phyloP scores from a whole-genome alignment of 192 early-diverging fungal species.

The Dispira parvispora region DNA sequence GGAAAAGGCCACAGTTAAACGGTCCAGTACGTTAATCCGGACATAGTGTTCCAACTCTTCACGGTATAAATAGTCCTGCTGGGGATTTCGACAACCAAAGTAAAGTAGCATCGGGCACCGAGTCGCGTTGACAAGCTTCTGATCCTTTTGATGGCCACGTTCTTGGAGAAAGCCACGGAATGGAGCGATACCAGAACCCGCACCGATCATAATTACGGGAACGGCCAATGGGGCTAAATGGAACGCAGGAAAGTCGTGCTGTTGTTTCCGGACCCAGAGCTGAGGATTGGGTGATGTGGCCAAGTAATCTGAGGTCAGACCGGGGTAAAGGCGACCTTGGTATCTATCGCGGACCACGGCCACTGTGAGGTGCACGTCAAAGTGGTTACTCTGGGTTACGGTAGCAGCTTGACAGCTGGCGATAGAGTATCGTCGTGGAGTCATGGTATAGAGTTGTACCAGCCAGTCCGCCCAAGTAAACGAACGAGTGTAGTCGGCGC shows the following conservation, averaged over 20 bases:
- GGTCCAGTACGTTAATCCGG: constrained; percentile 31
- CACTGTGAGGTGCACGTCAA: neutral
- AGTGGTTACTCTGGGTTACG: neutral
- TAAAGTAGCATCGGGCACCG: constrained; percentile 41
- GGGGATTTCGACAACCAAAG: constrained; percentile 62
- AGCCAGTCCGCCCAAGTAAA: neutral
- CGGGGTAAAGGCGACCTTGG: constrained; percentile 2
- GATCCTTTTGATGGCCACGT: constrained; percentile 30
- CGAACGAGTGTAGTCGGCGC: neutral
- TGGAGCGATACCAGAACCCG: constrained; percentile 92
- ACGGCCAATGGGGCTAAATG: neutral
- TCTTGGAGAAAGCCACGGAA: constrained; percentile 82
- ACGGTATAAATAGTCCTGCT: constrained; percentile 53
- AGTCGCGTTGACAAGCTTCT: constrained; percentile 1
- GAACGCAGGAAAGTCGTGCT: neutral
- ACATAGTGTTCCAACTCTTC: constrained; percentile 32
- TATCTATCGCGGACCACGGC: constrained; percentile 3
- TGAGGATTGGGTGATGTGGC: neutral
- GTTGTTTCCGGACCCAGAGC: neutral
- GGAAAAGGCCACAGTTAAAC: constrained; percentile 16
- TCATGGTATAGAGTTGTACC: neutral
- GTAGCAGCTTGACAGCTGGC: neutral
- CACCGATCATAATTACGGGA: constrained; percentile 74
- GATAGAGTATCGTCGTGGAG: neutral
- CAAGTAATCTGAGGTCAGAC: constrained; percentile 2